Evolutionary conservation across 768 basidiomycete species (phyloP).

Genomic region (Lactifluus echinatus): DNA sequence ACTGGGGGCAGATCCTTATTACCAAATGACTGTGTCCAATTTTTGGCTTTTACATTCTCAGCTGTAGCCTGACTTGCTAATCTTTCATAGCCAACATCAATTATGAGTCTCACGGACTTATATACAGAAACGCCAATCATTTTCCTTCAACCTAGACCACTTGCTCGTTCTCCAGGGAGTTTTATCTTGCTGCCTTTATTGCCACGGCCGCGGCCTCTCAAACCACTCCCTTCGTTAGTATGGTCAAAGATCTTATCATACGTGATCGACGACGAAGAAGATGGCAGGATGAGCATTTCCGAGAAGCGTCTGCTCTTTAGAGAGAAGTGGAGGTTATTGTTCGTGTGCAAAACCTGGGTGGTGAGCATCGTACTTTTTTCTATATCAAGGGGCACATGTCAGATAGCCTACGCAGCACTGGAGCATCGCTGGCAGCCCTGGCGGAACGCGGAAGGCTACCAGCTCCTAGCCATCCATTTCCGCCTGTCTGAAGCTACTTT

Average conservation of each 20-base stretch:
- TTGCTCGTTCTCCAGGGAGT: constrained; percentile 47
- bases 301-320: constrained; percentile 6
- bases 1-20: neutral
- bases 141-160: constrained; percentile 60
- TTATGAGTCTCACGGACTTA: constrained; percentile 5
- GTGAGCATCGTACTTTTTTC: constrained; percentile 11
- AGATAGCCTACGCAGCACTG: no score
- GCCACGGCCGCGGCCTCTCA: constrained; percentile 42
- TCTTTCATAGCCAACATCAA: neutral
- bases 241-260: constrained; percentile 56
- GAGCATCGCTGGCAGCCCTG: neutral
- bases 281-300: constrained; percentile 1
- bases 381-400: no score
- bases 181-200: constrained; percentile 63
- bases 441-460: neutral
- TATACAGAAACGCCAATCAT: constrained; percentile 23
- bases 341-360: constrained; percentile 18
- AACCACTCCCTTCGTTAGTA: constrained; percentile 57
- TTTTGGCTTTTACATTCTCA: neutral
- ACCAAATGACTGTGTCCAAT: neutral
- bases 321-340: constrained; percentile 21
- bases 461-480: neutral
- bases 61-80: neutral
- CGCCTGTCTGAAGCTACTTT: neutral
- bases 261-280: constrained; percentile 23